phyloP scores from a whole-genome alignment of 1,284 basidiomycete species.

The Megacollybia platyphylla region DNA sequence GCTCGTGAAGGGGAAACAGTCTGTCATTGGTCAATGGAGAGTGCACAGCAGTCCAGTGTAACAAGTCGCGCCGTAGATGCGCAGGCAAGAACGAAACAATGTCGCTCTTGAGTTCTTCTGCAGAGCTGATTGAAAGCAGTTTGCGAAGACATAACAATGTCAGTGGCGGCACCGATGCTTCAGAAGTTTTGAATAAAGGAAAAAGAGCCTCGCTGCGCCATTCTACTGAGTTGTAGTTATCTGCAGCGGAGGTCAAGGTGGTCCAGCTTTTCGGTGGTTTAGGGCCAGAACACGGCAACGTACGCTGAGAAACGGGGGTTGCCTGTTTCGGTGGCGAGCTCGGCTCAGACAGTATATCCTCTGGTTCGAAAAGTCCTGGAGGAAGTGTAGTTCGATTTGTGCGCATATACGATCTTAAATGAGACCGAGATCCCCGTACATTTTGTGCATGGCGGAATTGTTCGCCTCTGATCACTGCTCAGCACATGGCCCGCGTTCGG shows the following conservation, averaged over 20 bases:
- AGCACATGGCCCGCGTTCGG: no score
- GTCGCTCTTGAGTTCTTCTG: slow-evolving; percentile 25
- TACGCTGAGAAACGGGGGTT: slow-evolving; percentile 1
- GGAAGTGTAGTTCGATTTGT: slow-evolving; percentile 26
- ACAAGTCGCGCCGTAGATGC: slow-evolving; percentile 41
- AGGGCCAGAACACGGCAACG: slow-evolving; percentile 26
- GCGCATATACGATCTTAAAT: slow-evolving; percentile 16
- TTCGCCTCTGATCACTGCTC: slow-evolving; percentile 36
- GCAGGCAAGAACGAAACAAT: slow-evolving; percentile 36
- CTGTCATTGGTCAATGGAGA: slow-evolving; percentile 34
- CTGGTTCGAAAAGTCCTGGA: slow-evolving; percentile 18
- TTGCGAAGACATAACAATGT: slow-evolving; percentile 38
- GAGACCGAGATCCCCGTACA: slow-evolving; percentile 24
- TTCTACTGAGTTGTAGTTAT: slow-evolving; percentile 16
- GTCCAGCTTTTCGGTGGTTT: slow-evolving; percentile 36
- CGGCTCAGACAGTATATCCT: slow-evolving; percentile 11
- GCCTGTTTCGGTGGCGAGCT: slow-evolving; percentile 3
- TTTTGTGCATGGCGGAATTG: slow-evolving; percentile 55
- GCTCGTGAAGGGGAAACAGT: slow-evolving; percentile 33
- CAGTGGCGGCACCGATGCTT: slow-evolving; percentile 27
- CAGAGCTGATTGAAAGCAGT: slow-evolving; percentile 19
- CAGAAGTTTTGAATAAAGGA: slow-evolving; percentile 23
- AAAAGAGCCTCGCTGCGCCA: slow-evolving; percentile 44
- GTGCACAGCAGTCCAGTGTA: slow-evolving; percentile 44
- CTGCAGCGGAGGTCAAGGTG: slow-evolving; percentile 11